A percentile compares a stretch with the other conserved stretches of the same genome.
Evolutionary conservation across 225 moss, liverwort and hornwort species (phyloP).

Genomic region (Ulota crispa): DNA sequence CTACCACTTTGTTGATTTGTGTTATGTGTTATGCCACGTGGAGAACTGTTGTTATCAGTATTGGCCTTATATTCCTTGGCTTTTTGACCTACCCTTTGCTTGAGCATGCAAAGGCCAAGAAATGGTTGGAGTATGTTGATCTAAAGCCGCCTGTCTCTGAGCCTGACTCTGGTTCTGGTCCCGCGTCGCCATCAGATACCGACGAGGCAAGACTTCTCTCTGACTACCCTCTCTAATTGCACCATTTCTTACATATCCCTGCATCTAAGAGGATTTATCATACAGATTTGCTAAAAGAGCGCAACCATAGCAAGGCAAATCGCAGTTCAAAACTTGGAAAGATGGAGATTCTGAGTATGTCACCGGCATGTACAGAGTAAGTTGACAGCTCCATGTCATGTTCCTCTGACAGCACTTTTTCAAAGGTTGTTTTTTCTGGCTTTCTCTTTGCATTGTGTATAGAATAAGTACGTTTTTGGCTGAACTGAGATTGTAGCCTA

Average conservation of each 20-base stretch:
- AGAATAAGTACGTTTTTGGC: too few relatives aligned
- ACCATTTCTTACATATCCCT: not conserved
- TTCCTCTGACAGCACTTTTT: not conserved
- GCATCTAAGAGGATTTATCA: too few relatives aligned
- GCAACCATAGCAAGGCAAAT: too few relatives aligned
- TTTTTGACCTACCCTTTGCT: constrained; percentile 51
- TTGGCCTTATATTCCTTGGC: constrained; percentile 33
- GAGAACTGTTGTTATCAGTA: constrained; percentile 41
- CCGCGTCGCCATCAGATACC: not conserved
- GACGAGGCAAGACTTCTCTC: constrained; percentile 37
- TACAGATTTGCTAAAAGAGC: too few relatives aligned
- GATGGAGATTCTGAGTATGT: not conserved
- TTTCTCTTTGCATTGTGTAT: not conserved
- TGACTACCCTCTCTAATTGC: not conserved
- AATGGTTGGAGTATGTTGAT: constrained; percentile 45
- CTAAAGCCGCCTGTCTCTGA: constrained; percentile 12
- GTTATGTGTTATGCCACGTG: constrained; percentile 56
- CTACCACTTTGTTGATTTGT: constrained; percentile 43
- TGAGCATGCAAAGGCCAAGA: constrained; percentile 45
- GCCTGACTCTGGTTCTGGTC: not conserved
- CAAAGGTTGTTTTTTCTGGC: not conserved
- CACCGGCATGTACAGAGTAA: not conserved
- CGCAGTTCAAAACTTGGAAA: too few relatives aligned
- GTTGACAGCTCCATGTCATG: not conserved
- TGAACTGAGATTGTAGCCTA: not conserved